Evolutionary conservation across 192 early-diverging fungal species (phyloP).

Genomic region (Bifiguratus adelaidae): DNA sequence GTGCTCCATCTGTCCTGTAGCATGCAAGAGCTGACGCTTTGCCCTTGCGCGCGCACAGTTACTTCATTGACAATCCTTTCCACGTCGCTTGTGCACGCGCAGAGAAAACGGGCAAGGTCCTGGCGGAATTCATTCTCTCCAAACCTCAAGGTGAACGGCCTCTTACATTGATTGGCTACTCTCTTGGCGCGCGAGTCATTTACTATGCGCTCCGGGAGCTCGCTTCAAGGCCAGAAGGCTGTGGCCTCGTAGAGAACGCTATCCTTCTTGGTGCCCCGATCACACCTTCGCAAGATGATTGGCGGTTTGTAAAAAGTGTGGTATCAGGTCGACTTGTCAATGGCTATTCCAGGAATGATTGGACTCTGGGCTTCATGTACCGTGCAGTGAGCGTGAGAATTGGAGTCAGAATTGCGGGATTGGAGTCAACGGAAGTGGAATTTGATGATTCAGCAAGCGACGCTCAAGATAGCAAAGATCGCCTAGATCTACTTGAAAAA

Average conservation of each 20-base stretch:
- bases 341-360: constrained; percentile 81
- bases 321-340: constrained; percentile 84
- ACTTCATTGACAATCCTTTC: constrained; percentile 89
- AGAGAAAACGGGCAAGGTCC: constrained; percentile 67
- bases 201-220: constrained; percentile 85
- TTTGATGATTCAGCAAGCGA: not conserved
- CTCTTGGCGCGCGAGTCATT: constrained; percentile 84
- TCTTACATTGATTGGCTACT: constrained; percentile 85
- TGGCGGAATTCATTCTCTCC: constrained; percentile 80
- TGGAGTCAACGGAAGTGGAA: not conserved
- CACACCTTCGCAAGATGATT: constrained; percentile 68
- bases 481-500: too few species aligned
- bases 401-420: not conserved
- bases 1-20: constrained; percentile 56
- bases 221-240: constrained; percentile 53
- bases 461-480: too few species aligned
- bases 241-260: constrained; percentile 77
- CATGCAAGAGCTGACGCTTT: constrained; percentile 62
- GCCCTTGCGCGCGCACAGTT: constrained; percentile 63
- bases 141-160: constrained; percentile 77
- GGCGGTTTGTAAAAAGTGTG: constrained; percentile 65
- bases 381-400: constrained; percentile 57
- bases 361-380: constrained; percentile 86
- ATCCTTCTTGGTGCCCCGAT: constrained; percentile 88
- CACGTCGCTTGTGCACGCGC: constrained; percentile 62